Conservation (phyloP, 2,329 filamentous ascomycete genomes). For the Colletotrichum gloeosporioides region DNA sequence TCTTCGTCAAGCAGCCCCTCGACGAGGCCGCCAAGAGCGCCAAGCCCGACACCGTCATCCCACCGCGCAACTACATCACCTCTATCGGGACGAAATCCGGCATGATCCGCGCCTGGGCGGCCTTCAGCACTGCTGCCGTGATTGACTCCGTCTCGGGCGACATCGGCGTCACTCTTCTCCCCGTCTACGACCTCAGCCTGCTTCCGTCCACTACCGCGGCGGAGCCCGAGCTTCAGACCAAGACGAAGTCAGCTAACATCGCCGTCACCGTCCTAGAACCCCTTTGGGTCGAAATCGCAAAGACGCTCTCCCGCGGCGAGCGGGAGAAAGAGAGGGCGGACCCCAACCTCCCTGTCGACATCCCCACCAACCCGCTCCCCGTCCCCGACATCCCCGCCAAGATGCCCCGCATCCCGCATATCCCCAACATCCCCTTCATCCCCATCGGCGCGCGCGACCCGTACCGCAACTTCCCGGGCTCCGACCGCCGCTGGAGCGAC, state of each 20-base stretch:
- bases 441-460: conserved; percentile 21
- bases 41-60: conserved; percentile 33
- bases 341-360: conserved; percentile 21
- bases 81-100: conserved; percentile 51
- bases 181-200: conserved; percentile 41
- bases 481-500: neutral
- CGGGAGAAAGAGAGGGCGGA: conserved; percentile 3
- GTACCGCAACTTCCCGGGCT: conserved; percentile 22
- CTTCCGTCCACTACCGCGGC: conserved; percentile 12
- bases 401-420: conserved; percentile 1
- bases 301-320: conserved; percentile 5
- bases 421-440: neutral
- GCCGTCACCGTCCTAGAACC: conserved; percentile 47
- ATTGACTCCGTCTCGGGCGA: conserved; percentile 47
- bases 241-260: conserved; percentile 48
- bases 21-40: conserved; percentile 21
- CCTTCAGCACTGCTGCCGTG: conserved; percentile 40
- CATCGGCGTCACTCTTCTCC: conserved; percentile 45
- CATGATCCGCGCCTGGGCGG: conserved; percentile 42
- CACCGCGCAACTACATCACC: conserved; percentile 52
- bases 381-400: conserved; percentile 1
- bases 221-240: conserved; percentile 41
- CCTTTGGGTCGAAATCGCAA: conserved; percentile 39
- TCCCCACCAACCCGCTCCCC: conserved; percentile 17
- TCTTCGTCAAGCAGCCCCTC: conserved; percentile 48